These are phyloP conservation scores for Coleophoma cylindrospora DNA, from an alignment of 2,329 filamentous ascomycete species.

Conservation along the genomic window DNA sequence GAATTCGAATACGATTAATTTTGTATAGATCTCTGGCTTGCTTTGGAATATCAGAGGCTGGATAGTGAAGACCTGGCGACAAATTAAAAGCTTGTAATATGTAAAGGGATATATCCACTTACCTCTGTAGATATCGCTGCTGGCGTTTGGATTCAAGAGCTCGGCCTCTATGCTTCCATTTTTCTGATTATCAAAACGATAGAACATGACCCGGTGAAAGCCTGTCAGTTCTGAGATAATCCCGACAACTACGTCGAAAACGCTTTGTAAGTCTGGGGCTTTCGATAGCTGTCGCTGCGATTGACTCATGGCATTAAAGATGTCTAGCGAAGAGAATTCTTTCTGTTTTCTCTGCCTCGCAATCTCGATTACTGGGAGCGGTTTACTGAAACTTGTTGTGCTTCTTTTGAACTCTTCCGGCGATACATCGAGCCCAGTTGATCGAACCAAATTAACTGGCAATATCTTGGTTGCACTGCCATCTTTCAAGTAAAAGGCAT, in stretches of 20 bases:
- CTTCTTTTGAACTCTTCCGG: constrained; percentile 14
- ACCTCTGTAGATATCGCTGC: constrained; percentile 16
- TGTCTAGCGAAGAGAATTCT: constrained; percentile 14
- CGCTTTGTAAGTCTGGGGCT: constrained; percentile 8
- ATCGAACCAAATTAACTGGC: constrained; percentile 5
- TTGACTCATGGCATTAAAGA: constrained; percentile 18
- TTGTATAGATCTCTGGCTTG: constrained; percentile 83
- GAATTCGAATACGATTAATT: constrained; percentile 78
- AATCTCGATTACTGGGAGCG: constrained; percentile 13
- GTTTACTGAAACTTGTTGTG: constrained; percentile 11
- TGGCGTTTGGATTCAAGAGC: constrained; percentile 16
- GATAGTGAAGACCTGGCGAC: constrained; percentile 50
- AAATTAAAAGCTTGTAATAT: neutral
- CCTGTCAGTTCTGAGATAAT: constrained; percentile 18
- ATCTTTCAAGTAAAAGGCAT: constrained; percentile 12
- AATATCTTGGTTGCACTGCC: constrained; percentile 4
- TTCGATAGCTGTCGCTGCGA: constrained; percentile 13
- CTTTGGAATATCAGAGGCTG: constrained; percentile 77
- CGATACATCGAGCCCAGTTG: constrained; percentile 6
- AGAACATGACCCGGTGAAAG: constrained; percentile 21
- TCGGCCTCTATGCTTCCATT: constrained; percentile 22
- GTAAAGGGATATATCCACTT: neutral
- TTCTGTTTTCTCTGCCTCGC: constrained; percentile 7
- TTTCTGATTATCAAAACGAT: constrained; percentile 18
- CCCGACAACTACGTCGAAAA: constrained; percentile 17